Base-by-base conservation (phyloP, 1,284 basidiomycete genomes). In the Termitomyces sp. region DNA sequence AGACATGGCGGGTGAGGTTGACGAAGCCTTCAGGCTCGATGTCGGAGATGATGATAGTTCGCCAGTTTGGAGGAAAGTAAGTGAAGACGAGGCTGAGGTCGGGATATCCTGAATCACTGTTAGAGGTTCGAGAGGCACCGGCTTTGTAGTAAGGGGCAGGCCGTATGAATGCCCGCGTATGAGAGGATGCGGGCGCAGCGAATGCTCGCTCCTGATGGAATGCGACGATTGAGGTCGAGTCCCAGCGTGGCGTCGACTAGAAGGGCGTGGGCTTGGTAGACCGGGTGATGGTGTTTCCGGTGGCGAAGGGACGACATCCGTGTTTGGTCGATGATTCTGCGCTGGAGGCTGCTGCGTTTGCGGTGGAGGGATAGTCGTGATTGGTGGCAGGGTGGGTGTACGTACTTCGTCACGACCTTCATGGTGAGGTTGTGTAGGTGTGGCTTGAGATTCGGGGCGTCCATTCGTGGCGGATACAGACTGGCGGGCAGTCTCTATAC, bases 91-190 rank as follows among this genome's bases (percentile, higher is more conserved):
- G 2, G 71, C 58, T 14, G 76, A 70, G 51, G 78, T 66, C 10
- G 76, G 76, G 35, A 75, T 69, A 56, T 82, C 79, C 5, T 79
- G 72, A 8, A 78, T 78, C 37, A 83, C 77, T 0, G 83, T 80
- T 42, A 87, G 69, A 28, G 85, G 83, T n/a, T 80, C 74, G 16
- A 86, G 73, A 35, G 83, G 78, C 1, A 75, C 66, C 31, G 81
- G 77, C 64, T 79, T 82, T 51, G 74, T 66, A 53, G 63, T 55
- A 41, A 53, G 57, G 34, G 59, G 62, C 31, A 76, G 74, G 9
- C 81, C 80, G 54, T 77, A 80, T 0, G 86, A 86, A 57, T 83
- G 76, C 8, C 84, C 85, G 50, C 86, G 82, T 57, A 89, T 87
- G 47, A 89, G 75, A 6, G 86, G 87, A 63, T 89, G 86, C 0